Base-by-base conservation (phyloP, 2,329 filamentous ascomycete genomes). In the Colletotrichum coccodes region DNA sequence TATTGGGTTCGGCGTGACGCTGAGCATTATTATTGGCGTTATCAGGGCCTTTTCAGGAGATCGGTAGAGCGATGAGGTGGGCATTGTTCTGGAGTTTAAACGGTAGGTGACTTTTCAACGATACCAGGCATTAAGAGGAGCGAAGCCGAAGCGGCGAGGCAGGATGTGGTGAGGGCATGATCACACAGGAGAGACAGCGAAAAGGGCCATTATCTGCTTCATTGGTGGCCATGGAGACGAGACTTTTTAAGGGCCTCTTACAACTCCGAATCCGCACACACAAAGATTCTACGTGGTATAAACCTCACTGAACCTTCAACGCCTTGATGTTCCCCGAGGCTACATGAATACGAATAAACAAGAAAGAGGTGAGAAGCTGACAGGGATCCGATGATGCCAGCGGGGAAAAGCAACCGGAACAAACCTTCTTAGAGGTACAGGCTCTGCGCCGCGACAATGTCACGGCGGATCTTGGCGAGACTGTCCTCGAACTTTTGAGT, bases 361-460 rank as follows among this genome's bases (percentile, higher is more conserved):
- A 58, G n/a, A 30, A 34, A 52, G 38, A 42, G 36, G 18, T 14
- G 34, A 30, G 46, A 34, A 18, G 34, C 30, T 34, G 32, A 7
- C 8, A 28, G 18, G 30, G 28, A 57, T 28, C 6, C 32, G 16
- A 9, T 12, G 12, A 63, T 50, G 23, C 38, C 12, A 54, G 50
- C 18, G 44, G n/a, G 58, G 36, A 49, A 46, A 50, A 23, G 21
- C 32, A 28, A n/a, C 21, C 28, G 23, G 28, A 23, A 60, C 63
- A 60, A 70, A 62, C 65, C 59, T 66, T 59, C 18, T 74, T 49
- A 96, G 79, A 98, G 86, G 79, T 98, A 98, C 80, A 98, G 84
- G 75, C 93, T 97, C 84, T 98, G 95, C 54, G 95, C 94, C 28
- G 95, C 94, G 68, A 99, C 95, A 79, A 99, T 95, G 79, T 98